phyloP scores from a whole-genome alignment of 1,284 basidiomycete species.

The Ceratobasidium sp. region DNA sequence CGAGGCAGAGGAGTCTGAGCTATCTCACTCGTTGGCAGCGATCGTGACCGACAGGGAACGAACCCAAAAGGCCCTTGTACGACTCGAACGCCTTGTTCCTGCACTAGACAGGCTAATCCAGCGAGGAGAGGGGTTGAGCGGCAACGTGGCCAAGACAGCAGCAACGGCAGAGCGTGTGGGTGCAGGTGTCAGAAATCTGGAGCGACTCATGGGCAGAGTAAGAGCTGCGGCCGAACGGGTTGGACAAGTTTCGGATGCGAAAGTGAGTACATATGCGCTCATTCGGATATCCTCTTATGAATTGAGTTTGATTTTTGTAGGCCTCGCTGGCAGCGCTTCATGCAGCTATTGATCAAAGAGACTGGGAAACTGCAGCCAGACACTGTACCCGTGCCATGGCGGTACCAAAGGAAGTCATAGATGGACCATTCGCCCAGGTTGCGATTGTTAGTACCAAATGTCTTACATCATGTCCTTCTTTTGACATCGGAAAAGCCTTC shows the following conservation, averaged over 20 bases:
- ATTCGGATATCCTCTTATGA: slow-evolving; percentile 9
- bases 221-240: slow-evolving; percentile 86
- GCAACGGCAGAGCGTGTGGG: slow-evolving; percentile 90
- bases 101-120: slow-evolving; percentile 66
- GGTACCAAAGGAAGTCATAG: slow-evolving; percentile 77
- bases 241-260: slow-evolving; percentile 87
- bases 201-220: slow-evolving; percentile 90
- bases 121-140: slow-evolving; percentile 66
- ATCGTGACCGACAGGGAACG: slow-evolving; percentile 54
- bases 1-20: slow-evolving; percentile 31
- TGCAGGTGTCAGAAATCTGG: slow-evolving; percentile 83
- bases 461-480: neutral
- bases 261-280: slow-evolving; percentile 59
- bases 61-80: slow-evolving; percentile 68
- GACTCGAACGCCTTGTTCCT: slow-evolving; percentile 69
- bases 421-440: slow-evolving; percentile 84
- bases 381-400: slow-evolving; percentile 91
- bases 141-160: slow-evolving; percentile 71
- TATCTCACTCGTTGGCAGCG: slow-evolving; percentile 24
- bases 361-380: slow-evolving; percentile 94
- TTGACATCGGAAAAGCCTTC: slow-evolving; percentile 70
- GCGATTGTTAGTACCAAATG: slow-evolving; percentile 72
- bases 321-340: slow-evolving; percentile 80
- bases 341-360: slow-evolving; percentile 78
- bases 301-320: slow-evolving; percentile 53